phyloP scores from a whole-genome alignment of 2,329 filamentous ascomycete species.

The Fusarium nisikadoi region DNA sequence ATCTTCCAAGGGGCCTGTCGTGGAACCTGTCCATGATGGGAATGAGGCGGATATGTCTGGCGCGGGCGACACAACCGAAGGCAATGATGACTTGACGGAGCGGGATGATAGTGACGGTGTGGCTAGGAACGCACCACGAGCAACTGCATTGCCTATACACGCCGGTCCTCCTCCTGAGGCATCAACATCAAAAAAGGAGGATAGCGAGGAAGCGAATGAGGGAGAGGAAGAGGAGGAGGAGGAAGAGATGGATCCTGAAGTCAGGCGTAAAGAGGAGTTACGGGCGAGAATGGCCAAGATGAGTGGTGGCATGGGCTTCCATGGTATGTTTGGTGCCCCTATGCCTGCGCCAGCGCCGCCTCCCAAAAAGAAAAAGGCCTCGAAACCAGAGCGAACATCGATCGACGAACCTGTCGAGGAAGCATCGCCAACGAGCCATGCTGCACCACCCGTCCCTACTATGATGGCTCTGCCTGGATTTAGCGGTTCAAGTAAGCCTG shows the following conservation, averaged over 20 bases:
- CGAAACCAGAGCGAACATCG: slow-evolving; percentile 54
- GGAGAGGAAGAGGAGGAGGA: slow-evolving; percentile 83
- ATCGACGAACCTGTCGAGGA: slow-evolving; percentile 58
- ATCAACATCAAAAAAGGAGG: slow-evolving; percentile 52
- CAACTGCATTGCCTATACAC: slow-evolving; percentile 50
- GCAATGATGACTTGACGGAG: slow-evolving; percentile 70
- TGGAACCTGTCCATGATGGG: slow-evolving; percentile 63
- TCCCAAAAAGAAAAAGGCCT: slow-evolving; percentile 65
- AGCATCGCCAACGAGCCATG: slow-evolving; percentile 54
- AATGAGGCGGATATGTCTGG: slow-evolving; percentile 74
- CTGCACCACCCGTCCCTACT: slow-evolving; percentile 65
- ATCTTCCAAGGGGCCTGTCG: slow-evolving; percentile 58
- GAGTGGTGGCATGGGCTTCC: slow-evolving; percentile 97
- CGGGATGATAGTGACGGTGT: slow-evolving; percentile 79
- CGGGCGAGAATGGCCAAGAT: slow-evolving; percentile 98
- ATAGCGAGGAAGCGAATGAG: slow-evolving; percentile 69
- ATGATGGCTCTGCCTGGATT: slow-evolving; percentile 79
- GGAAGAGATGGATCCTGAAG: slow-evolving; percentile 88
- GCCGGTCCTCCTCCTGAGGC: slow-evolving; percentile 32
- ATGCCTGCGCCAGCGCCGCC: slow-evolving; percentile 70
- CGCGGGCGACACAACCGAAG: slow-evolving; percentile 71
- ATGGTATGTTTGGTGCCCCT: slow-evolving; percentile 86
- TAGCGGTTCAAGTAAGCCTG: slow-evolving; percentile 65
- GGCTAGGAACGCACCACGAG: slow-evolving; percentile 52
- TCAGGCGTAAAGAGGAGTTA: slow-evolving; percentile 85